phyloP scores from a whole-genome alignment of 768 basidiomycete species.

The Calocera cornea region DNA sequence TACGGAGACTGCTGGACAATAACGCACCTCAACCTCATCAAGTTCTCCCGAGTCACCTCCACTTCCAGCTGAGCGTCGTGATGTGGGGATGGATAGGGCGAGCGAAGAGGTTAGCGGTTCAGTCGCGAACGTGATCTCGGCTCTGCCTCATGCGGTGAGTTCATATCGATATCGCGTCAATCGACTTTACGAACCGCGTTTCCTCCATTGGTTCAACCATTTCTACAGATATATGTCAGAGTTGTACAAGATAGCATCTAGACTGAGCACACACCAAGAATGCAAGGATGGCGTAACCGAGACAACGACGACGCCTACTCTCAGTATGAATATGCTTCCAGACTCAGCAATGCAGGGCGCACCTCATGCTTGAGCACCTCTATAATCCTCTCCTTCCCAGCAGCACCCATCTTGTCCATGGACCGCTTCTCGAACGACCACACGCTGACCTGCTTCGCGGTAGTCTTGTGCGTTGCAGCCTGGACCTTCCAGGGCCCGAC shows the following conservation, averaged over 20 bases:
- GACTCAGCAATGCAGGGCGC: constrained; percentile 14
- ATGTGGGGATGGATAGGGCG: constrained; percentile 57
- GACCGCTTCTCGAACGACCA: constrained; percentile 83
- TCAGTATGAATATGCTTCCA: background rate
- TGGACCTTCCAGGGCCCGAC: constrained; percentile 87
- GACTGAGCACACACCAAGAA: constrained; percentile 48
- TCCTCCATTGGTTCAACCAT: constrained; percentile 97
- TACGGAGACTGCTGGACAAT: background rate
- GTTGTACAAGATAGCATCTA: constrained; percentile 11
- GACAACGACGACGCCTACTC: constrained; percentile 67
- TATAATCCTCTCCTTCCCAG: constrained; percentile 57
- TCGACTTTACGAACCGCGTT: constrained; percentile 34
- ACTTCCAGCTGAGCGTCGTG: constrained; percentile 35
- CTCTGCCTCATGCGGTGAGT: constrained; percentile 19
- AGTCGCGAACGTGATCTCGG: constrained; percentile 82
- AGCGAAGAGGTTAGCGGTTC: constrained; percentile 79
- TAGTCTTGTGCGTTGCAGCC: constrained; percentile 75
- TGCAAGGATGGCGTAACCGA: constrained; percentile 79
- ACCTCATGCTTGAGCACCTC: constrained; percentile 90
- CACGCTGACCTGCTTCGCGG: constrained; percentile 77
- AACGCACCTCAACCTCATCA: constrained; percentile 83
- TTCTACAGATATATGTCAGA: constrained; percentile 36
- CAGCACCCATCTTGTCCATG: constrained; percentile 50
- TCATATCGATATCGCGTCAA: background rate
- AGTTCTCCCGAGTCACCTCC: constrained; percentile 49